Conservation (phyloP, 2,329 filamentous ascomycete genomes). For the Monilinia fructigena region DNA sequence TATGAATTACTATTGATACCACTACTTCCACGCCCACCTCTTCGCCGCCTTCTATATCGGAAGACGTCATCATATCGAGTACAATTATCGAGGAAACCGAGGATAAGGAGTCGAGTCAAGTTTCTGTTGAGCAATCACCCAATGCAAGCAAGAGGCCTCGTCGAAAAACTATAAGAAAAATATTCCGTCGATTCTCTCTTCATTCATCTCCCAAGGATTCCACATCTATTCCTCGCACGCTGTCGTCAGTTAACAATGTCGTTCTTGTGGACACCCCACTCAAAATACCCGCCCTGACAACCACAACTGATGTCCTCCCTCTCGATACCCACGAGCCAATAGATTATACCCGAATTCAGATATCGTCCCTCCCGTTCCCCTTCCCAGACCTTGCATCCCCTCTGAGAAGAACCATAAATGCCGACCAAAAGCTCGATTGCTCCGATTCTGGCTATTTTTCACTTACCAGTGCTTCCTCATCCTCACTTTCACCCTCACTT, state of each 20-base stretch:
- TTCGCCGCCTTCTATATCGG: slow-evolving; percentile 13
- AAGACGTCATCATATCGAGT: slow-evolving; percentile 3
- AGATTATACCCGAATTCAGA: slow-evolving; percentile 22
- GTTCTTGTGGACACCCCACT: slow-evolving; percentile 4
- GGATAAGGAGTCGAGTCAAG: background rate
- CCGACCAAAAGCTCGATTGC: slow-evolving; percentile 13
- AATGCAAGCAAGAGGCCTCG: background rate
- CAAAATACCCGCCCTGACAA: slow-evolving; percentile 1
- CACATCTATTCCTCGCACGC: background rate
- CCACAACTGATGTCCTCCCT: slow-evolving; percentile 7
- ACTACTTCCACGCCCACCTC: background rate
- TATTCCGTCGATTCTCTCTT: slow-evolving; percentile 13
- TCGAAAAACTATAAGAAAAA: slow-evolving; percentile 18
- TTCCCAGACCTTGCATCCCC: slow-evolving; percentile 10
- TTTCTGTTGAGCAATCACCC: background rate
- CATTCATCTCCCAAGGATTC: slow-evolving; percentile 8
- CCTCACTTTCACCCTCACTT: background rate
- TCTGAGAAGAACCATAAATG: slow-evolving; percentile 8
- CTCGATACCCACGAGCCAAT: slow-evolving; percentile 15
- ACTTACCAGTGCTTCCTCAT: background rate
- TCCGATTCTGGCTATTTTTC: slow-evolving; percentile 21
- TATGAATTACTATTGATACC: slow-evolving; percentile 20
- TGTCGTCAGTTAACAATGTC: background rate
- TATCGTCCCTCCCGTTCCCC: slow-evolving; percentile 1
- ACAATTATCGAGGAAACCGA: background rate